phyloP scores from a whole-genome alignment of 768 basidiomycete genomes.

The Hericium erinaceus region DNA sequence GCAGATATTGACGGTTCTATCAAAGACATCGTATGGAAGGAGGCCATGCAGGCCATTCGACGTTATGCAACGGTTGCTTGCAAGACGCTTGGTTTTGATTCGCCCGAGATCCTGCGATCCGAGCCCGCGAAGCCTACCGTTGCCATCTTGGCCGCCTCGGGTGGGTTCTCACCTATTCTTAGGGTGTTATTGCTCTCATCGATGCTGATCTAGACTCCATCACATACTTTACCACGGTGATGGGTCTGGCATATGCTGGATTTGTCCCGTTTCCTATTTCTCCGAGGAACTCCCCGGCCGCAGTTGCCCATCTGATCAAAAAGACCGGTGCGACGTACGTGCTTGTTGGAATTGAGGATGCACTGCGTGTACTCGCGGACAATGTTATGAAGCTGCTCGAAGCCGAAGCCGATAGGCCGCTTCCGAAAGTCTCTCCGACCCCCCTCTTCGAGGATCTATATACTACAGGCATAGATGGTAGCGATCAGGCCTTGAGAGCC shows the following conservation, averaged over 20 bases:
- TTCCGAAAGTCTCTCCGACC: not conserved
- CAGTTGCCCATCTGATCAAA: constrained; percentile 2
- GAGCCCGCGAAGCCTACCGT: not conserved
- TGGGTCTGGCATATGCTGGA: constrained; percentile 15
- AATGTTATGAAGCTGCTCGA: not conserved
- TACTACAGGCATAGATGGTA: not conserved
- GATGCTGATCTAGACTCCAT: constrained; percentile 11
- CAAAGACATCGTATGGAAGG: not conserved
- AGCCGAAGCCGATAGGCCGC: not conserved
- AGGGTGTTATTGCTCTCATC: not conserved
- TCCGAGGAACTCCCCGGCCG: constrained; percentile 1
- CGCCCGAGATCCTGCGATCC: constrained; percentile 3
- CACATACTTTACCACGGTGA: constrained; percentile 15
- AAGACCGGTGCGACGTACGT: not conserved
- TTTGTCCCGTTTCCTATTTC: not conserved
- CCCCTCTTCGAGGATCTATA: not conserved
- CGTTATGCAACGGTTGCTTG: constrained; percentile 6
- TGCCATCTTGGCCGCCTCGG: constrained; percentile 11
- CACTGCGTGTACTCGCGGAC: not conserved
- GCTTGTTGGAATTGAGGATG: not conserved
- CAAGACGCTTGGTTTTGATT: constrained; percentile 1
- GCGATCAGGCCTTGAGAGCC: not conserved
- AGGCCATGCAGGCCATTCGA: not conserved
- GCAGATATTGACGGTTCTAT: constrained; percentile 4
- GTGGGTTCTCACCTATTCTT: constrained; percentile 2